phyloP scores from a whole-genome alignment of 495 filamentous ascomycete genomes.

The Hypoxylon subgilvum region DNA sequence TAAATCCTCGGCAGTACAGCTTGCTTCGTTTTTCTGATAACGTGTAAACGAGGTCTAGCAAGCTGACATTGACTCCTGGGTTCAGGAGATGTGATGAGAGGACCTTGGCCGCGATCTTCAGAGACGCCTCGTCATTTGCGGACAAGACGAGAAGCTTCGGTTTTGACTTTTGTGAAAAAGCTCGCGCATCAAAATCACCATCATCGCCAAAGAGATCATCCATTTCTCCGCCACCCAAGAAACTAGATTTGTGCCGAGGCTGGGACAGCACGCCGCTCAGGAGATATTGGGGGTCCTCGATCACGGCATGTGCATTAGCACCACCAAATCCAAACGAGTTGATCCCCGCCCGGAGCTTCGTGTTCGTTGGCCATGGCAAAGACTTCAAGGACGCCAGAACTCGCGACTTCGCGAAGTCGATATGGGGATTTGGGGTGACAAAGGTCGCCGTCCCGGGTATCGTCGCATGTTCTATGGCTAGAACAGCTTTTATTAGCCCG shows the following conservation, averaged over 20 bases:
- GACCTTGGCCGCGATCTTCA: background rate
- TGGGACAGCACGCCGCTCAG: no score
- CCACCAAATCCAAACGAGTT: conserved; percentile 64
- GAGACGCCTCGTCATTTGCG: conserved; percentile 25
- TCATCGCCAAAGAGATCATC: conserved; percentile 3
- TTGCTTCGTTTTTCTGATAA: conserved; percentile 28
- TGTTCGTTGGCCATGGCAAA: conserved; percentile 11
- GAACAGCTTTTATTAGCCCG: conserved; percentile 53
- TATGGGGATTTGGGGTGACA: conserved; percentile 51
- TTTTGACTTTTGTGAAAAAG: background rate
- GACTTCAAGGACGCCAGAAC: background rate
- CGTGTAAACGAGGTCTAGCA: conserved; percentile 37
- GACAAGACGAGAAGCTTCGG: conserved; percentile 27
- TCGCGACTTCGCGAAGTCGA: conserved; percentile 27
- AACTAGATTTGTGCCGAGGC: no score
- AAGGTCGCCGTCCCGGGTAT: conserved; percentile 43
- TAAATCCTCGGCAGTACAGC: conserved; percentile 33
- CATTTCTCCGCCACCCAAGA: background rate
- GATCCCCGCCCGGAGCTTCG: conserved; percentile 48
- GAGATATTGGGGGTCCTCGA: conserved; percentile 48
- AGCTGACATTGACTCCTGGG: conserved; percentile 1
- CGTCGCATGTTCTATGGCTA: conserved; percentile 54
- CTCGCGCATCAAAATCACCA: no score
- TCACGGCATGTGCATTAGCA: conserved; percentile 58
- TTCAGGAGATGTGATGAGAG: background rate